Percentiles rank a stretch among this genome's conserved stretches.
phyloP scores from a whole-genome alignment of 805 yeast genomes.

The Saccharomyces jurei region DNA sequence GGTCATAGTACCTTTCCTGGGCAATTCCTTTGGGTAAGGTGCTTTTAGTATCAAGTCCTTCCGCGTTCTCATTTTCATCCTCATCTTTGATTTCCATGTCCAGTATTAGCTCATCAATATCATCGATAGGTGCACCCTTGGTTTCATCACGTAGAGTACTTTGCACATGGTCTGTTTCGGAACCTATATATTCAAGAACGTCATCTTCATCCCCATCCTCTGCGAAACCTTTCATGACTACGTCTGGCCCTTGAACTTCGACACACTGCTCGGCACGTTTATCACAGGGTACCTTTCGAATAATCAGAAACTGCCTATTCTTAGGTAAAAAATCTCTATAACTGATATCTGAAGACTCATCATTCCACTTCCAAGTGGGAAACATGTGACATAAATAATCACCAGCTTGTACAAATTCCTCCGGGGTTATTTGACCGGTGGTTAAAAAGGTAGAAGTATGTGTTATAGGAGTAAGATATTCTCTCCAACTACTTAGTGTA shows the following conservation, averaged over 20 bases:
- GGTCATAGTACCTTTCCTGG: conserved; percentile 65
- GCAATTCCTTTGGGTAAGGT: conserved; percentile 7
- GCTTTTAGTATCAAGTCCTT: conserved; percentile 32
- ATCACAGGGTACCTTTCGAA: conserved; percentile 82
- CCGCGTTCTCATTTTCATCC: conserved; percentile 38
- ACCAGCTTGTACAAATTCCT: conserved; percentile 90
- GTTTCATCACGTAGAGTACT: conserved; percentile 2
- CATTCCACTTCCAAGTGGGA: conserved; percentile 93
- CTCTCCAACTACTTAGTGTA: conserved; percentile 75
- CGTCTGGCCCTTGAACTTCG: neutral
- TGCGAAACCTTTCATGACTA: conserved; percentile 37
- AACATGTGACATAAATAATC: conserved; percentile 85
- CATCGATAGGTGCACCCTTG: conserved; percentile 7
- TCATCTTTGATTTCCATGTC: conserved; percentile 30
- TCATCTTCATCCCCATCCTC: conserved; percentile 21
- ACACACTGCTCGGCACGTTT: conserved; percentile 49
- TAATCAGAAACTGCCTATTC: conserved; percentile 81
- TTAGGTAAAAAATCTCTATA: conserved; percentile 61
- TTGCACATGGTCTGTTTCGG: neutral
- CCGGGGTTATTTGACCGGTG: conserved; percentile 93
- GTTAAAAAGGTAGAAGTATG: conserved; percentile 76
- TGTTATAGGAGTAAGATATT: conserved; percentile 84
- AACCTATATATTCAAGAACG: conserved; percentile 1
- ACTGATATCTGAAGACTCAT: conserved; percentile 35
- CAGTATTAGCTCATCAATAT: conserved; percentile 24